phyloP scores from a whole-genome alignment of 2,329 filamentous ascomycete species.

The Coniochaeta hoffmannii region DNA sequence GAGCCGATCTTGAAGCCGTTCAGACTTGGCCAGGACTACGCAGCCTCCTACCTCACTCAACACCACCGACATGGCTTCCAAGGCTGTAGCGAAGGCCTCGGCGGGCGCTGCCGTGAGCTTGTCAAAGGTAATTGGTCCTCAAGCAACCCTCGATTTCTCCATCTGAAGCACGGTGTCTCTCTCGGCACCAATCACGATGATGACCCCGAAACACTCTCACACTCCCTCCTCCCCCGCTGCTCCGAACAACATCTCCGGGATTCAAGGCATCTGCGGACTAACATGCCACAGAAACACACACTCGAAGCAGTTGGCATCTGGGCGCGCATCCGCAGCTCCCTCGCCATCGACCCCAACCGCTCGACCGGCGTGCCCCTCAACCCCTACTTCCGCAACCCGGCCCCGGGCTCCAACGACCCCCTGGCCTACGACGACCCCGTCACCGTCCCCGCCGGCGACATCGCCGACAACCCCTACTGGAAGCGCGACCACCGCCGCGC shows the following conservation, averaged over 20 bases:
- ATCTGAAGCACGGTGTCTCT: neutral
- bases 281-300: conserved; percentile 74
- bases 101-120: conserved; percentile 48
- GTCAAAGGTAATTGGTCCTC: conserved; percentile 43
- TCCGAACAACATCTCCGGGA: neutral
- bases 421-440: conserved; percentile 72
- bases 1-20: neutral
- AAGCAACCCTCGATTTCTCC: conserved; percentile 10
- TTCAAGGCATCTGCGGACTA: conserved; percentile 2
- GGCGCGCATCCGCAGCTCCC: conserved; percentile 69
- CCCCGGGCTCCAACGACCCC: conserved; percentile 67
- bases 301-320: conserved; percentile 84
- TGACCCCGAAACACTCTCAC: neutral
- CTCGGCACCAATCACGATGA: neutral
- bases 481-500: conserved; percentile 80
- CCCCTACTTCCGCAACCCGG: conserved; percentile 81
- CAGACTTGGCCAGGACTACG: conserved; percentile 4
- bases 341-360: conserved; percentile 79
- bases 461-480: conserved; percentile 93
- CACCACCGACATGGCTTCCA: conserved; percentile 50
- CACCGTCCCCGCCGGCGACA: conserved; percentile 74
- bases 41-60: conserved; percentile 6
- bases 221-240: neutral
- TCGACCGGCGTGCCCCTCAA: conserved; percentile 91
- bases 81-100: conserved; percentile 50